These are phyloP conservation scores for Candida dajiaensis DNA, from an alignment of 805 yeast species.

Conservation along the genomic window DNA sequence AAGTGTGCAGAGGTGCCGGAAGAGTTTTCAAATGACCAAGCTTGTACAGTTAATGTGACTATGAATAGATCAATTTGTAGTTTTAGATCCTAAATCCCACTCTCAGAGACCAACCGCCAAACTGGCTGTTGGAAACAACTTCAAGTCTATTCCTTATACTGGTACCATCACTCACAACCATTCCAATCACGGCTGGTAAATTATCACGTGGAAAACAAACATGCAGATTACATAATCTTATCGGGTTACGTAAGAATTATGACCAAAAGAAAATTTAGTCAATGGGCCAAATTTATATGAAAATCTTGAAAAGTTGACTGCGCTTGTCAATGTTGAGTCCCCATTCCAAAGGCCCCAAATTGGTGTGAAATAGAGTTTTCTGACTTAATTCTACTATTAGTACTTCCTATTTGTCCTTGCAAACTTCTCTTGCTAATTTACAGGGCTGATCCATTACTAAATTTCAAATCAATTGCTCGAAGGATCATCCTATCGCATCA, in stretches of 20 bases:
- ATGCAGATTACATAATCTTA: neutral
- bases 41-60: too few species aligned
- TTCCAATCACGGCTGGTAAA: too few species aligned
- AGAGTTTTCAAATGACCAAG: slow-evolving; percentile 5
- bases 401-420: too few species aligned
- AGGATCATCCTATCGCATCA: neutral
- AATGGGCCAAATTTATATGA: neutral
- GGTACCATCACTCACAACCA: too few species aligned
- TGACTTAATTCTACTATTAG: neutral
- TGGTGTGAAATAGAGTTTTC: neutral
- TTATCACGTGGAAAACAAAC: neutral
- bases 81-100: too few species aligned
- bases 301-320: neutral
- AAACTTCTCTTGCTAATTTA: too few species aligned
- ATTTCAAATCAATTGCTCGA: neutral
- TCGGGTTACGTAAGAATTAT: neutral
- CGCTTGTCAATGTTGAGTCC: neutral
- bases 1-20: slow-evolving; percentile 6
- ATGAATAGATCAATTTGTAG: too few species aligned
- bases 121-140: too few species aligned
- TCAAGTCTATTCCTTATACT: too few species aligned
- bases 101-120: too few species aligned
- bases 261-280: neutral
- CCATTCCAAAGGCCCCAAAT: neutral
- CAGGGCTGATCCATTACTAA: too few species aligned